Conservation (phyloP, 208 protist genomes). For the Strigomonas culicis region DNA sequence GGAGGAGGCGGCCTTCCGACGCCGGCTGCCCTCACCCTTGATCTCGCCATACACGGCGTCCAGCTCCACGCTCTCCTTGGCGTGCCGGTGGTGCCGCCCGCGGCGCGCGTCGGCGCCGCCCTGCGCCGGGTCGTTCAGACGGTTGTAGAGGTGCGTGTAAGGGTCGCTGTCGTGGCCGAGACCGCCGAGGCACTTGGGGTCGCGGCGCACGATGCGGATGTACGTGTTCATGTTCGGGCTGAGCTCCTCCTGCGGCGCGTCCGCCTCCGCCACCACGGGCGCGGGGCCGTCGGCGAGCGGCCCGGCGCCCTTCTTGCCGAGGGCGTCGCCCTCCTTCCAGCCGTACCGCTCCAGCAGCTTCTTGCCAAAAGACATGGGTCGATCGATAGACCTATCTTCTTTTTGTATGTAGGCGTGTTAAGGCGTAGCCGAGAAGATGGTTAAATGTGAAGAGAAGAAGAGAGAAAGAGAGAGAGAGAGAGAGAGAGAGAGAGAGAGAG, state of each 20-base stretch:
- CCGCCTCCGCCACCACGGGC: background rate
- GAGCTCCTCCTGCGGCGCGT: background rate
- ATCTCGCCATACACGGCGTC: conserved; percentile 10
- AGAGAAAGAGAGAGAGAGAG: conserved; percentile 5
- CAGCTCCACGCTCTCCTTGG: conserved; percentile 11
- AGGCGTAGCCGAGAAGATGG: conserved; percentile 6
- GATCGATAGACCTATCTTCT: conserved; percentile 1
- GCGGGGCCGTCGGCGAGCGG: background rate
- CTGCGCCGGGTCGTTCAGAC: conserved; percentile 1
- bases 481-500: conserved; percentile 5
- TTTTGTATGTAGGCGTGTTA: background rate
- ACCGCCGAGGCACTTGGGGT: conserved; percentile 58
- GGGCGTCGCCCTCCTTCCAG: conserved; percentile 82
- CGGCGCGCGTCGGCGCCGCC: conserved; percentile 4
- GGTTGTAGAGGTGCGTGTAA: conserved; percentile 33
- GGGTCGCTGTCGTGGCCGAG: conserved; percentile 74
- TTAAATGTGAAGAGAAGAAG: conserved; percentile 12
- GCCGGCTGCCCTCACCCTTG: background rate
- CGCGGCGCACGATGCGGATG: conserved; percentile 72
- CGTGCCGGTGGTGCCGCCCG: conserved; percentile 3
- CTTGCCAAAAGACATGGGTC: conserved; percentile 50
- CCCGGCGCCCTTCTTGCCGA: conserved; percentile 55
- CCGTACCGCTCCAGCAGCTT: conserved; percentile 82
- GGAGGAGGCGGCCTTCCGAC: conserved; percentile 8
- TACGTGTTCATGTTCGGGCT: conserved; percentile 53